phyloP scores from a whole-genome alignment of 2,329 filamentous ascomycete species.

The Fusarium tjaetaba region DNA sequence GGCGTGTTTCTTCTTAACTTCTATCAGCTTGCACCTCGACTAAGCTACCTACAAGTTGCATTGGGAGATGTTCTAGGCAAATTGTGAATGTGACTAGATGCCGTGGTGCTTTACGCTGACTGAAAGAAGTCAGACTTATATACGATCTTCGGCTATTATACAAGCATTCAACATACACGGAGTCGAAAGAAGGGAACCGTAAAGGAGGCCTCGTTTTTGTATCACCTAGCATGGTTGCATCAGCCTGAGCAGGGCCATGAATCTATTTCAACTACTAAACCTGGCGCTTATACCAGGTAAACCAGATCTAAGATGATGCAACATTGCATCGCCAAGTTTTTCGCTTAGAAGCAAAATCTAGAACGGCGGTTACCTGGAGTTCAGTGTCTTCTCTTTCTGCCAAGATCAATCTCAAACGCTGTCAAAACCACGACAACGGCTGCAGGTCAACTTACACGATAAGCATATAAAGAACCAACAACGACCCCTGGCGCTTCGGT shows the following conservation, averaged over 20 bases:
- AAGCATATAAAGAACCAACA: constrained; percentile 23
- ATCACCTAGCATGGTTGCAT: neutral
- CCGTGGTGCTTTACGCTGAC: neutral
- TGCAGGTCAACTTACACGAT: neutral
- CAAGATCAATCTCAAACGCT: neutral
- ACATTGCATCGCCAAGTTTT: constrained; percentile 1
- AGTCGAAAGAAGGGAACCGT: neutral
- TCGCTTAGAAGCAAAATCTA: neutral
- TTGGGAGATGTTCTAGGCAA: neutral
- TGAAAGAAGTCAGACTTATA: neutral
- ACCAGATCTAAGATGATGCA: neutral
- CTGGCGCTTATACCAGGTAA: neutral
- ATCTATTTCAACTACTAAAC: neutral
- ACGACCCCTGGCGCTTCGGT: constrained; percentile 34
- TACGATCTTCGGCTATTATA: neutral
- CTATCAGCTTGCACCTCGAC: neutral
- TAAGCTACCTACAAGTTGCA: neutral
- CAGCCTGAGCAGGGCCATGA: neutral
- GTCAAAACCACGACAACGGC: constrained; percentile 17
- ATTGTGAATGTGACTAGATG: neutral
- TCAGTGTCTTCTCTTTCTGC: neutral
- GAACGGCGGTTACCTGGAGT: neutral
- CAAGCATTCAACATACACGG: neutral
- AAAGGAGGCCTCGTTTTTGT: neutral
- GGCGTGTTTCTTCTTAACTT: neutral